Evolutionary conservation across 164 flowering plant species (phyloP), one percentile per base, ranked within the genome.

Genomic region (Berberis thunbergii): DNA sequence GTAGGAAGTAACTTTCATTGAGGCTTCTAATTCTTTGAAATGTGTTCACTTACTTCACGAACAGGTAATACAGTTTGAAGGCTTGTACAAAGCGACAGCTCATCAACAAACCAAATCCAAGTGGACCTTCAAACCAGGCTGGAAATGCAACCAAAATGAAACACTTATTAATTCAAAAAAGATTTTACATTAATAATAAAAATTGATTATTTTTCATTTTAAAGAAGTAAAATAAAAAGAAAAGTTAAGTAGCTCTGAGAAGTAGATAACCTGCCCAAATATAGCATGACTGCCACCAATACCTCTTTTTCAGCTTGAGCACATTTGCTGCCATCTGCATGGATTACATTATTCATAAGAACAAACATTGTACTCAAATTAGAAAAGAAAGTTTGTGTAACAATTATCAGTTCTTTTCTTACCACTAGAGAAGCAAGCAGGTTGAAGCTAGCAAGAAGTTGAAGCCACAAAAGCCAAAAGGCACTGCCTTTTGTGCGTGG

Each of bases 101-200:
- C 73, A 86, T 64, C 73, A 89, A 76, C 80, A 89, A 81, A 70
- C 94, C 97, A 77, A 87, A 89, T 57, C 94, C 97, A 26, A 85
- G 65, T 41, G 94, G 91, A 60, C 91, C 97, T 76, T 87, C 90
- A 71, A 83, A 48, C 97, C 97, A 89, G 41, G 80, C 97, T 89
- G 85, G 59, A 43, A 73, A 57, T 26, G 43, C 4, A 43, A 60
- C 12, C 54, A 38, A 63, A 53, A 57, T n/a, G 44, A 38, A 46
- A 41, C 41, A 60, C 8, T 26, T 26, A 26, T 26, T 26, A 41
- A 49, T 12, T 2, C 46, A 40, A 59, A 62, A 59, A n/a, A 38
- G 42, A 41, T 2, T 43, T 57, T 46, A 13, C 46, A 46, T 66
- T 53, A 61, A 45, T 46, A 64, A 7, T 42, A 12, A 4, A n/a